A percentile compares a stretch with the other conserved stretches of the same genome.
These are phyloP conservation scores for Trifolium repens DNA, from an alignment of 306 rosid species.

Conservation along the genomic window DNA sequence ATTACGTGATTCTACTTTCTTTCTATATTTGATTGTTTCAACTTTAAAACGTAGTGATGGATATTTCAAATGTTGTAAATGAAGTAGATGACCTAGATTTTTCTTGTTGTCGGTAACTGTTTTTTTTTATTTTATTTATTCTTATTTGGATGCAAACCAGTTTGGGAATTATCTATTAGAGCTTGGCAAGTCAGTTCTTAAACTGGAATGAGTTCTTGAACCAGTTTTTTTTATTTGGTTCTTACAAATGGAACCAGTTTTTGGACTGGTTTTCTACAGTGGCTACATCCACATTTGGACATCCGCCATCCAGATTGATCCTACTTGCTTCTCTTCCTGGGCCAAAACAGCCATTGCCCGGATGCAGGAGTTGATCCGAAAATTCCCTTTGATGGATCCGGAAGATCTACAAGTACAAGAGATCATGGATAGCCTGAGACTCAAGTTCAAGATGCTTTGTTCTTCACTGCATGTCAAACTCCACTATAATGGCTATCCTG, in stretches of 20 bases:
- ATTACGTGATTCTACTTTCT: neutral
- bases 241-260: too few species aligned
- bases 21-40: neutral
- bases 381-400: conserved; percentile 73
- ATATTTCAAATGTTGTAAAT: neutral
- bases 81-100: neutral
- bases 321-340: conserved; percentile 56
- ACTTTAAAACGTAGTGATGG: neutral
- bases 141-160: too few species aligned
- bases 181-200: too few species aligned
- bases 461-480: conserved; percentile 71
- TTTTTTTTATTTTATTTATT: too few species aligned
- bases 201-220: too few species aligned
- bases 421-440: conserved; percentile 70
- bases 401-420: conserved; percentile 66
- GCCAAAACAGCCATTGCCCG: conserved; percentile 56
- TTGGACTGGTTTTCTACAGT: too few species aligned
- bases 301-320: conserved; percentile 56
- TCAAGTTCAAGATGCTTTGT: conserved; percentile 70
- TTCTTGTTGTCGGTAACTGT: neutral
- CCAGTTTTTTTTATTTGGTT: too few species aligned
- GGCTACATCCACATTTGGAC: conserved; percentile 73
- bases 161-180: too few species aligned
- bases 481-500: conserved; percentile 66
- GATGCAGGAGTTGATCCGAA: conserved; percentile 68